A percentile compares a stretch with the other conserved stretches of the same genome.
phyloP scores from a whole-genome alignment of 2,329 filamentous ascomycete species.

The Sclerotinia subarctica region DNA sequence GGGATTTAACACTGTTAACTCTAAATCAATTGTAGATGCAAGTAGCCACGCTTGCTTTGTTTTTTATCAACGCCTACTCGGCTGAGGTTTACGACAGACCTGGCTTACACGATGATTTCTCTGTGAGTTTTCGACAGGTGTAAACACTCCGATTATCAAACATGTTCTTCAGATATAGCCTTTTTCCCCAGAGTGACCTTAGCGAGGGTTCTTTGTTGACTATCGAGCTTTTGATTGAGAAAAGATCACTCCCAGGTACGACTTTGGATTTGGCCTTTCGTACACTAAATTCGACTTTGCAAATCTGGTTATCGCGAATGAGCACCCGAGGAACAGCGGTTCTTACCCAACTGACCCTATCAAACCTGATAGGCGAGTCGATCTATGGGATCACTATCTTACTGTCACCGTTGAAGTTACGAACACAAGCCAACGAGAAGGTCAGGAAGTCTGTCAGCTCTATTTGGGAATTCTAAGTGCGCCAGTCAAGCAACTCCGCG shows the following conservation, averaged over 20 bases:
- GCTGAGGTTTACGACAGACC: background rate
- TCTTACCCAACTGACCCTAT: background rate
- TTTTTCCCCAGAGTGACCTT: background rate
- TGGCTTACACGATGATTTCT: background rate
- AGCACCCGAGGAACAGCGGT: background rate
- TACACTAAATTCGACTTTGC: background rate
- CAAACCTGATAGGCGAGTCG: background rate
- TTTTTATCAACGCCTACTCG: background rate
- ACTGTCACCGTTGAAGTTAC: background rate
- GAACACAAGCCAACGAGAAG: background rate
- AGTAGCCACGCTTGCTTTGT: no score
- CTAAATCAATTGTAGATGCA: no score
- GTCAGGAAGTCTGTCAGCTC: background rate
- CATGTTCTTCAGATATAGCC: no score
- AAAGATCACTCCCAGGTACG: background rate
- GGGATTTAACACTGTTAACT: no score
- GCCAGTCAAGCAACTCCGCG: background rate
- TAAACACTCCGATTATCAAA: no score
- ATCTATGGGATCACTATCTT: background rate
- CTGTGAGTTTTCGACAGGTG: conserved; percentile 39
- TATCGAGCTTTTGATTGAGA: background rate
- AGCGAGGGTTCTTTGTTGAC: background rate
- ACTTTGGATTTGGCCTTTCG: background rate
- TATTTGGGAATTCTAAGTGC: background rate
- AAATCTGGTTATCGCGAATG: background rate